Evolutionary conservation across 192 early-diverging fungal genomes (phyloP), one percentile per base, ranked within the genome.

Genomic region (Coemansia reversa): DNA sequence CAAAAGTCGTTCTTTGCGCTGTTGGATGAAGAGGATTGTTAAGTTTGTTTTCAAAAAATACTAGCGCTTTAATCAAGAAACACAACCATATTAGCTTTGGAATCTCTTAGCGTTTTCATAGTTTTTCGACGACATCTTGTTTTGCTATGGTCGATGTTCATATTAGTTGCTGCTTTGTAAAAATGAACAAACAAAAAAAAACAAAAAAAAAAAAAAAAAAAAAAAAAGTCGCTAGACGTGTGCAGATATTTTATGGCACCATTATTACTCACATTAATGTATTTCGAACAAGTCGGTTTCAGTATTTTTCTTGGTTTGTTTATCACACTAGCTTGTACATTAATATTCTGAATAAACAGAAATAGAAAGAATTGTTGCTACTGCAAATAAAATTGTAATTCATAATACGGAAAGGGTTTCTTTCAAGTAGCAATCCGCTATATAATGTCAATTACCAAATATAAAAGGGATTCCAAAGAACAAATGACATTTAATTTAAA

Each of bases 1-100:
- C 73, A 67, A 35, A 63, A 82, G 59, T 82, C 79, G 27, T 55
- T 59, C 5, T 82, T 76, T 76, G 74, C 79, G 20, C n/a, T 76
- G 20, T 60, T 80, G 11, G 72, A 42, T 20, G 72, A 74, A 42
- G 69, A 74, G 35, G 56, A 65, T 29, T 74, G 78, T 51, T 80
- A 55, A 58, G 23, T 57, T 60, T 49, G 16, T 16, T 45, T 45
- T 45, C 3, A 0, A 4, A 4, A 45, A 9, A 45, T 45, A 14
- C 14, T 3, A 45, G 14, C 39, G 8, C 12, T 45, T 4, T 16
- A 16, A 45, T 16, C 8, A 45, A 45, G 14, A 45, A 45, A 9
- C 16, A 16, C 14, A 14, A 45, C 0, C 39, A 45, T 45, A 45
- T 45, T 45, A 12, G 7, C 11, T 7, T 35, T 35, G 6, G 11